Conservation (phyloP, 495 filamentous ascomycete species). For the Cercophora samala region DNA sequence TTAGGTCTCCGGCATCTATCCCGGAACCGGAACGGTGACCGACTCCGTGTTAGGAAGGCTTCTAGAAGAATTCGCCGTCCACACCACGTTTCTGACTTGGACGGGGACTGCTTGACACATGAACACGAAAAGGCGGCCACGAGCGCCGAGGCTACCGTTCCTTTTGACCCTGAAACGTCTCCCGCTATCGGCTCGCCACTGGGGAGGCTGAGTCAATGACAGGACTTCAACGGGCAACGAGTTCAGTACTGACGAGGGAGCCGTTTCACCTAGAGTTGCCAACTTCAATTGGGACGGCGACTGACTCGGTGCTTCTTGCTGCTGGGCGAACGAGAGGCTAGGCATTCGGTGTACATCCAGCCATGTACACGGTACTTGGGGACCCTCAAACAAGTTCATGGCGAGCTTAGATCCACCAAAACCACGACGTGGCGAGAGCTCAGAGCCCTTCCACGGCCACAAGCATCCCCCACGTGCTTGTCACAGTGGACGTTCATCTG, state of each 20-base stretch:
- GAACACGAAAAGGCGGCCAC: background rate
- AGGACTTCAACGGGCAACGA: background rate
- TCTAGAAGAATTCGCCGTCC: conserved; percentile 5
- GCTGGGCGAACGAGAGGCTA: background rate
- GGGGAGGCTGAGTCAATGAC: background rate
- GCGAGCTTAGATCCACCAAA: background rate
- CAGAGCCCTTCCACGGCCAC: background rate
- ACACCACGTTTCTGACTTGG: background rate
- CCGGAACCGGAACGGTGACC: background rate
- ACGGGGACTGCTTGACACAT: background rate
- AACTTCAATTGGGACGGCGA: background rate
- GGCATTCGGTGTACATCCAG: background rate
- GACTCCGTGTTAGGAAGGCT: conserved; percentile 1
- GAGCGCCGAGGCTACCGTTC: background rate
- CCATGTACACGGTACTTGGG: background rate
- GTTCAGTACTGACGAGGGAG: background rate
- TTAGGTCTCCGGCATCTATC: background rate
- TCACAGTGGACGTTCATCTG: background rate
- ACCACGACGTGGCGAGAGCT: background rate
- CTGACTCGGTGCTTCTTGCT: background rate
- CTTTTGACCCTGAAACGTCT: background rate
- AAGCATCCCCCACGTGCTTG: background rate
- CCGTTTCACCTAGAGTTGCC: background rate
- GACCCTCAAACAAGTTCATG: background rate
- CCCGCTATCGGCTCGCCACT: background rate